A percentile compares a stretch with the other conserved stretches of the same genome.
phyloP scores from a whole-genome alignment of 495 filamentous ascomycete species.

The Penicillium parvum region DNA sequence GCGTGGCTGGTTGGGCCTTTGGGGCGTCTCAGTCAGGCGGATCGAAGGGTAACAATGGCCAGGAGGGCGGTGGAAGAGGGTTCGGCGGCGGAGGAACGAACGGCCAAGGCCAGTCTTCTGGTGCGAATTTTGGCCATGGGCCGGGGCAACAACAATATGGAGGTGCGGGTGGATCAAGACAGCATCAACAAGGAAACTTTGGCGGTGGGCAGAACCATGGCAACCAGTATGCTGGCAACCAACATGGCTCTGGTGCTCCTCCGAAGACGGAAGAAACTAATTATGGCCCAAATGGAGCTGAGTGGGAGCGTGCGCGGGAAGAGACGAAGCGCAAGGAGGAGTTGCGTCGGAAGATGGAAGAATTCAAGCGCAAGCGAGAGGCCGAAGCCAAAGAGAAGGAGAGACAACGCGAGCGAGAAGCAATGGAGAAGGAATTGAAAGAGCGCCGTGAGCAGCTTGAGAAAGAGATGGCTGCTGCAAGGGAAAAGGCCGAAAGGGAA shows the following conservation, averaged over 20 bases:
- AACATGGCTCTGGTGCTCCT: slow-evolving; percentile 23
- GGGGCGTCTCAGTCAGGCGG: slow-evolving; percentile 58
- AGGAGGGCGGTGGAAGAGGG: slow-evolving; percentile 22
- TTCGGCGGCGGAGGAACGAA: slow-evolving; percentile 16
- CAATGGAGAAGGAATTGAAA: slow-evolving; percentile 46
- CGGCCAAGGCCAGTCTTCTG: slow-evolving; percentile 17
- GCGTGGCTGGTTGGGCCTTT: slow-evolving; percentile 68
- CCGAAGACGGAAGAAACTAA: slow-evolving; percentile 15
- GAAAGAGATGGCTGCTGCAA: slow-evolving; percentile 44
- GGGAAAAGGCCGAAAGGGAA: slow-evolving; percentile 43
- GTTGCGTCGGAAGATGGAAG: slow-evolving; percentile 57
- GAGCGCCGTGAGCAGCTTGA: slow-evolving; percentile 48
- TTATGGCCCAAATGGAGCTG: slow-evolving; percentile 37
- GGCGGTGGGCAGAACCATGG: slow-evolving; percentile 26
- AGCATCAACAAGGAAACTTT: slow-evolving; percentile 25
- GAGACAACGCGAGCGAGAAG: slow-evolving; percentile 44
- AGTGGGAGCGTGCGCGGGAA: slow-evolving; percentile 69
- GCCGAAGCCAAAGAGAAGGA: slow-evolving; percentile 43
- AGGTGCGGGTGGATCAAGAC: neutral
- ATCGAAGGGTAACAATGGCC: slow-evolving; percentile 11
- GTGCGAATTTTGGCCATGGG: slow-evolving; percentile 15
- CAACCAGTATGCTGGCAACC: slow-evolving; percentile 37
- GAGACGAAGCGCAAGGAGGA: slow-evolving; percentile 55
- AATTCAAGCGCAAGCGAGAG: slow-evolving; percentile 49
- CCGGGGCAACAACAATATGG: slow-evolving; percentile 17